Evolutionary conservation across 768 basidiomycete species (phyloP).

Genomic region (Phaeolepiota aurea): DNA sequence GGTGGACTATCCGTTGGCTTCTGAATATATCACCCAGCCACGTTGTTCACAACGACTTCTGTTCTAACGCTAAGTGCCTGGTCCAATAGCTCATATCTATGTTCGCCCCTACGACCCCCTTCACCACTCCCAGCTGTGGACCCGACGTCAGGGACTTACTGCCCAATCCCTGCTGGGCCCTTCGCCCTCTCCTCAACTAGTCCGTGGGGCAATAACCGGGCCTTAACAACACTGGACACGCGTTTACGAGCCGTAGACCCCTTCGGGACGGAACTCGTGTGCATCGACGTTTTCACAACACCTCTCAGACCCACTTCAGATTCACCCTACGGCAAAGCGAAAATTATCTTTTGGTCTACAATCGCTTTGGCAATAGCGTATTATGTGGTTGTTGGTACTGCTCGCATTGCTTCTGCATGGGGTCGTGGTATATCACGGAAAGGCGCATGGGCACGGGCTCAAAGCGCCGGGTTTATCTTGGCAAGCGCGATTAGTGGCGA

Average conservation of each 20-base stretch:
- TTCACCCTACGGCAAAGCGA: slow-evolving; percentile 58
- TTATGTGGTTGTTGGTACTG: slow-evolving; percentile 75
- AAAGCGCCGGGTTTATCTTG: slow-evolving; percentile 81
- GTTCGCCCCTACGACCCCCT: slow-evolving; percentile 69
- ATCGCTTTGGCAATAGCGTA: slow-evolving; percentile 72
- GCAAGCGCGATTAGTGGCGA: slow-evolving; percentile 93
- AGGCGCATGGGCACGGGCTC: slow-evolving; percentile 62
- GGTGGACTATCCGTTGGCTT: slow-evolving; percentile 8
- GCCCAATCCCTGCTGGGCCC: slow-evolving; percentile 72
- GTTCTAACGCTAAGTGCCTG: slow-evolving; percentile 74
- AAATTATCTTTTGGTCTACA: slow-evolving; percentile 64
- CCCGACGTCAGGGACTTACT: slow-evolving; percentile 40
- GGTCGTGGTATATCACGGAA: slow-evolving; percentile 55
- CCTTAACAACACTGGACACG: slow-evolving; percentile 79
- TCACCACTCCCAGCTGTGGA: slow-evolving; percentile 52
- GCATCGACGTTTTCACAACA: slow-evolving; percentile 71
- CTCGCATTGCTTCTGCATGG: slow-evolving; percentile 82
- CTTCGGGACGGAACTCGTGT: slow-evolving; percentile 71
- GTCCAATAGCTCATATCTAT: slow-evolving; percentile 67
- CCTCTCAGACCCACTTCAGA: slow-evolving; percentile 56
- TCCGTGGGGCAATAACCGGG: slow-evolving; percentile 54
- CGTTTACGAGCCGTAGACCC: slow-evolving; percentile 87
- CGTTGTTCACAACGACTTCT: slow-evolving; percentile 76
- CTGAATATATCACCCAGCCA: slow-evolving; percentile 44
- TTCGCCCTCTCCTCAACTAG: slow-evolving; percentile 77